Conservation (phyloP, 2,329 filamentous ascomycete genomes). For the Pseudocercospora macadamiae region DNA sequence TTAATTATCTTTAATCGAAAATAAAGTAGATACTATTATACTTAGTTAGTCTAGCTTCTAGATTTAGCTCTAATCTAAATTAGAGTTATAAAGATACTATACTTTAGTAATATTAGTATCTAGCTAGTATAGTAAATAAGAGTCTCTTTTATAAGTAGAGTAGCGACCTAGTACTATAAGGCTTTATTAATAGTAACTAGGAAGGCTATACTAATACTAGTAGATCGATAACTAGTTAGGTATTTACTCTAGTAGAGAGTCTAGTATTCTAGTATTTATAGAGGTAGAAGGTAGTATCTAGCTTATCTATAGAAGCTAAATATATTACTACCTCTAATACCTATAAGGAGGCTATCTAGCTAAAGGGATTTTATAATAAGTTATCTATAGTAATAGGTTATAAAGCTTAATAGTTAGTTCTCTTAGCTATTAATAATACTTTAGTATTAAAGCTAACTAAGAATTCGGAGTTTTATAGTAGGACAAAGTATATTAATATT, state of each 20-base stretch:
- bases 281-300: not conserved
- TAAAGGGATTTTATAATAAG: not conserved
- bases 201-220: not conserved
- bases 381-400: not conserved
- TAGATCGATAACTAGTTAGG: not conserved
- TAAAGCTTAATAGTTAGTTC: not conserved
- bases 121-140: not conserved
- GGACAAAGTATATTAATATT: slow-evolving; percentile 3
- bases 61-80: not conserved
- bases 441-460: not conserved
- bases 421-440: not conserved
- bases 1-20: not conserved
- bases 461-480: slow-evolving; percentile 4
- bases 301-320: not conserved
- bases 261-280: not conserved
- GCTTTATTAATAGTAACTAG: slow-evolving; percentile 4
- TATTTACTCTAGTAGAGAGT: not conserved
- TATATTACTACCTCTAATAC: not conserved
- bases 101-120: not conserved
- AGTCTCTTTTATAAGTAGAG: not conserved
- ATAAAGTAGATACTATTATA: not conserved
- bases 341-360: not conserved
- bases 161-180: not conserved
- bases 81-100: slow-evolving; percentile 2
- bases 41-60: not conserved